A percentile compares a stretch with the other conserved stretches of the same genome.
phyloP scores from a whole-genome alignment of 164 flowering plant species.

The Stephania yunnanensis region DNA sequence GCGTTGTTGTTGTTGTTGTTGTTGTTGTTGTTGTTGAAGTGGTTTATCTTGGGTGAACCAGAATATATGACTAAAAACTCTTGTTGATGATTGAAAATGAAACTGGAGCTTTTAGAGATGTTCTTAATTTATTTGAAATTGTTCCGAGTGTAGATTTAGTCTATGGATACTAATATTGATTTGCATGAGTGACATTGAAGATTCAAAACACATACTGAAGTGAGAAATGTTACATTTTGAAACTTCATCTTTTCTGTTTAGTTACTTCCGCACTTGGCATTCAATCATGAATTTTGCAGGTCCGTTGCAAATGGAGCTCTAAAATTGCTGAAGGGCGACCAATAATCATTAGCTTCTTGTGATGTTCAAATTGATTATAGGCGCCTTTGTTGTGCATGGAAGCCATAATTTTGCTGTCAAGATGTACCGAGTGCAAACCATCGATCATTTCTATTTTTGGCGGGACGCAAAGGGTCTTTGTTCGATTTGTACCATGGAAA shows the following conservation, averaged over 20 bases:
- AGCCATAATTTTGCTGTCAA: slow-evolving; percentile 16
- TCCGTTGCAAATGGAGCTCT: slow-evolving; percentile 73
- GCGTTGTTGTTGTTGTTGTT: too few species aligned
- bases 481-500: too few species aligned
- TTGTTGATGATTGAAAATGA: background rate
- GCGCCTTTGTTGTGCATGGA: background rate
- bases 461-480: too few species aligned
- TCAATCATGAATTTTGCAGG: slow-evolving; percentile 37
- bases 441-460: background rate
- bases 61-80: background rate
- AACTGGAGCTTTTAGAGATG: background rate
- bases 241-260: background rate
- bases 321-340: slow-evolving; percentile 81
- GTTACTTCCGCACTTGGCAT: background rate
- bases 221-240: too few species aligned
- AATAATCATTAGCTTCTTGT: slow-evolving; percentile 24
- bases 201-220: background rate
- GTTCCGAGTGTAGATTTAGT: background rate
- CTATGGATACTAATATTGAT: background rate
- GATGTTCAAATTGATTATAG: slow-evolving; percentile 8
- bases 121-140: too few species aligned
- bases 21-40: too few species aligned
- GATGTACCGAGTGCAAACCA: slow-evolving; percentile 7
- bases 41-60: background rate
- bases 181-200: background rate